Percentiles rank a stretch among this genome's conserved stretches.
These are phyloP conservation scores for Salix brachista DNA, from an alignment of 345 rosid species.

Conservation along the genomic window DNA sequence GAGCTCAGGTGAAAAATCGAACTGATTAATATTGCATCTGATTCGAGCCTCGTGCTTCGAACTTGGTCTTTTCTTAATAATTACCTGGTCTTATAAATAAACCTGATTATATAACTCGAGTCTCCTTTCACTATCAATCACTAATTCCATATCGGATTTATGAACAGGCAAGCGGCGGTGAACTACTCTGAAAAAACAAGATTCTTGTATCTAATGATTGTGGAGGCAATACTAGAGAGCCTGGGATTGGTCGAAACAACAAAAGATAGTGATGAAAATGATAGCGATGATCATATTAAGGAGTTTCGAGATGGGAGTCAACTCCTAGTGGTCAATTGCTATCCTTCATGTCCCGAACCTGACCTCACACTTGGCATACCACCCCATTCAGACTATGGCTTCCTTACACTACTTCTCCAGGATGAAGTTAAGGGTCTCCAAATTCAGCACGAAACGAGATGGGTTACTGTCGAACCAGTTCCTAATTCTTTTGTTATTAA, in stretches of 20 bases:
- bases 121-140: neutral
- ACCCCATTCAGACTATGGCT: slow-evolving; percentile 41
- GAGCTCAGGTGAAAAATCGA: slow-evolving; percentile 20
- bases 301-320: slow-evolving; percentile 25
- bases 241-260: slow-evolving; percentile 15
- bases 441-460: slow-evolving; percentile 29
- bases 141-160: neutral
- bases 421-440: slow-evolving; percentile 38
- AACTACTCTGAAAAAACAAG: slow-evolving; percentile 30
- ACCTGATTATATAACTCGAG: neutral
- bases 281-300: neutral
- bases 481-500: slow-evolving; percentile 32
- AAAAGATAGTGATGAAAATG: neutral
- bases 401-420: slow-evolving; percentile 38
- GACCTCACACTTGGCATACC: slow-evolving; percentile 35
- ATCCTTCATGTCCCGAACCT: slow-evolving; percentile 41
- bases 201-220: slow-evolving; percentile 19
- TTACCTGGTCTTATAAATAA: neutral
- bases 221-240: slow-evolving; percentile 36
- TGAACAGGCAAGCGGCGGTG: slow-evolving; percentile 27
- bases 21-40: neutral
- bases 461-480: slow-evolving; percentile 33
- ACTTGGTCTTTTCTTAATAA: neutral
- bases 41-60: neutral
- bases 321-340: slow-evolving; percentile 24